Evolutionary conservation across 129 eudicot genomes (phyloP), one percentile per base, ranked within the genome.

Genomic region (Oenanthe sinensis): DNA sequence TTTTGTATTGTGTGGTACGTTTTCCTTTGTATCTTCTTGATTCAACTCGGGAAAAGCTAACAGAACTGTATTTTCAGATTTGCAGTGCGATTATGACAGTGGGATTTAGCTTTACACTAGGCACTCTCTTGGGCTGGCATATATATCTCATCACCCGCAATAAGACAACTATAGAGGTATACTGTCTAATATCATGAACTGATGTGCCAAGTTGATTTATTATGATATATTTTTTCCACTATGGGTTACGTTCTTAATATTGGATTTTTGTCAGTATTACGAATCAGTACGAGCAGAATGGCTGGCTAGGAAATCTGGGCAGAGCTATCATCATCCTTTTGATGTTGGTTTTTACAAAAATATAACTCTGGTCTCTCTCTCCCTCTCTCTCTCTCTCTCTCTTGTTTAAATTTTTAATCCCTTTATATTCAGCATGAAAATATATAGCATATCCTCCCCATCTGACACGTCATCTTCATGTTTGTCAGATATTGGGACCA

Each of bases 91-190:
- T 55, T 9, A 46, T 82, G 89, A 80, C 81, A 75, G 54, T 85
- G 62, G 86, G 86, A 52, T 82, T 93, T 83, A 81, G 87, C 83
- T 68, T 91, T 76, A 85, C 88, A 39, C 84, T 91, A 15, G 92
- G 89, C 81, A 86, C 87, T 71, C 90, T 93, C 54, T 83, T 91
- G 81, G 84, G 90, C 67, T 93, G 97, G 97, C 91, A 91, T 81
- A 73, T 93, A n/a, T 91, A 89, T 78, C 88, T 93, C 55, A 76
- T 88, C 75, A 63, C 81, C 10, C 97, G 79, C 60, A 91, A 93
- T 77, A 83, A 87, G 98, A 93, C 98, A 12, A 90, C 98, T 22
- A 91, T 93, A 79, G 98, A 93, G 94, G 98, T 93, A 89, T 58
- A 54, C 7, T 37, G 17, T 78, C 43, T 11, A 67, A 67, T 65